Conservation (phyloP, 441 rosid species). For the Erodium texanum region DNA sequence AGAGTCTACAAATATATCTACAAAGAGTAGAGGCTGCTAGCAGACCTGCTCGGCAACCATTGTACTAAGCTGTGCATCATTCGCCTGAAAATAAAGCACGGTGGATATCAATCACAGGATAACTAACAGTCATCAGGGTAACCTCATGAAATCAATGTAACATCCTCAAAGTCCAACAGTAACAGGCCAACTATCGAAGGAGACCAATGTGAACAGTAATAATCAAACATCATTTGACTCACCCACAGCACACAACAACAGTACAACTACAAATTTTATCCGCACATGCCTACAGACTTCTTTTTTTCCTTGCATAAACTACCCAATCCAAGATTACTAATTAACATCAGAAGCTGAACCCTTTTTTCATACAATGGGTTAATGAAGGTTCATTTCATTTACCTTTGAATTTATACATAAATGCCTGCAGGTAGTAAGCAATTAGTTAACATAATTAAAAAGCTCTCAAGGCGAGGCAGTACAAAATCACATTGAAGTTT, state of each 20-base stretch:
- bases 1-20: neutral
- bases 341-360: neutral
- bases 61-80: conserved; percentile 97
- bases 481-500: no score
- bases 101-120: conserved; percentile 1
- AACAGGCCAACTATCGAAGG: neutral
- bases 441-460: no score
- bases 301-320: neutral
- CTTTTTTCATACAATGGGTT: neutral
- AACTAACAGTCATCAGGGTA: neutral
- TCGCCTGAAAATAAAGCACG: conserved; percentile 46
- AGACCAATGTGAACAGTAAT: neutral
- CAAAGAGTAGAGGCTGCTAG: neutral
- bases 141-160: no score
- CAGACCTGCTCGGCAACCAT: conserved; percentile 96
- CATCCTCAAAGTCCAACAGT: no score
- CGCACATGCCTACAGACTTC: neutral
- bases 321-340: neutral
- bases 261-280: neutral
- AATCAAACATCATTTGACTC: conserved; percentile 3
- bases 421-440: neutral
- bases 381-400: neutral
- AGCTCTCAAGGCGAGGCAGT: no score
- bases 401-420: neutral
- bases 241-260: neutral